These are phyloP conservation scores for Venturiaceae sp. DNA, from an alignment of 2,329 filamentous ascomycete genomes.

Conservation along the genomic window DNA sequence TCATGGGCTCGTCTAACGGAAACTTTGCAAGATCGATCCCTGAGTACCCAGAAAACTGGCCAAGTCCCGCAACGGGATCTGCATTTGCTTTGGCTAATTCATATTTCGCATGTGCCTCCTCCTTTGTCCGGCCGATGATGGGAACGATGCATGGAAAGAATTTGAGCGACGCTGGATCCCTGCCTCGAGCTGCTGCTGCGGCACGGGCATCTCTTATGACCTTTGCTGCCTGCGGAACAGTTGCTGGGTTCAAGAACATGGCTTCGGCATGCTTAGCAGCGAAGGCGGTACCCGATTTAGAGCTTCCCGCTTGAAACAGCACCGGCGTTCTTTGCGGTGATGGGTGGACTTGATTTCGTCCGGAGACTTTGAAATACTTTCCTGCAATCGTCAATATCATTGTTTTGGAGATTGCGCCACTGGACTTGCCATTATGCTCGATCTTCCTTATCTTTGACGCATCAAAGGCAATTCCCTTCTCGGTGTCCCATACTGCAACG, in stretches of 20 bases:
- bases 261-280: not conserved
- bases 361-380: not conserved
- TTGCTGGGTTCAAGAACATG: not conserved
- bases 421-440: not conserved
- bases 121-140: not conserved
- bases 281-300: not conserved
- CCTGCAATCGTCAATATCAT: not conserved
- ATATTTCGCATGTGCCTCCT: not conserved
- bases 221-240: not conserved
- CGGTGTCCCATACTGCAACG: not conserved
- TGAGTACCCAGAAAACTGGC: constrained; percentile 1
- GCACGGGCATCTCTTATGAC: not conserved
- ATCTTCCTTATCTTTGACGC: not conserved
- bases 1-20: constrained; percentile 3
- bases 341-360: not conserved
- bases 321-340: constrained; percentile 1
- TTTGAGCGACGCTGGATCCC: not conserved
- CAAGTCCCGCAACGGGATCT: constrained; percentile 2
- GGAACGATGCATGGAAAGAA: not conserved
- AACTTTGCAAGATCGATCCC: constrained; percentile 5
- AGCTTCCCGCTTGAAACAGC: not conserved
- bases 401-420: not conserved
- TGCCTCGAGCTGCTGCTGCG: not conserved
- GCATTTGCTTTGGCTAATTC: not conserved
- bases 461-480: not conserved